Base-by-base conservation (phyloP, 257 asterid species). In the Scutellaria galericulata region DNA sequence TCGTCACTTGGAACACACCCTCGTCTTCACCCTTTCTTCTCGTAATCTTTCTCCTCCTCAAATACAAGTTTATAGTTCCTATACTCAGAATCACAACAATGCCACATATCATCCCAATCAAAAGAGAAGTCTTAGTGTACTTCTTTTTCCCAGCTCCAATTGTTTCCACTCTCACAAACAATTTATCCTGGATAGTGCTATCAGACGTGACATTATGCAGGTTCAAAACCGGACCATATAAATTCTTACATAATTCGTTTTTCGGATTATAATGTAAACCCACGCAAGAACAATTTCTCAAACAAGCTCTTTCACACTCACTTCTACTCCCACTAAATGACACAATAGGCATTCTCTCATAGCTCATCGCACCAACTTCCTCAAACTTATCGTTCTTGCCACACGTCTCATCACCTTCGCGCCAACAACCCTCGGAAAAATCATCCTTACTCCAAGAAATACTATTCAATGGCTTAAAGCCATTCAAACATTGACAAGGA, bases 391-490 rank as follows among this genome's bases (percentile, higher is more conserved):
- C 92, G 31, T 73, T 75, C 79, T 52, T 66, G 9, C 85, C 51
- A 74, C 97, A 87, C 11, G 9, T 7, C 55, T 54, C 86, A 37
- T 47, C 78, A 8, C 80, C 70, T 53, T 77, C 84, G 0, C 84
- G 84, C 75, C 51, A 74, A 77, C 97, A 91, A 66, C 95, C 97
- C 18, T 80, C 82, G 0, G 90, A 75, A 76, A 86, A 91, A 46
- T 91, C 93, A 27, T 83, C 90, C 64, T 85, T 85, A 59, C 83
- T 76, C 97, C 96, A 91, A 0, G 88, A 86, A 77, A 72, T 77
- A 18, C 57, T 31, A 37, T 85, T 71, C 44, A 61, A 59, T 3
- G 97, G 96, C 60, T 12, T 73, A 70, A 89, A 87, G 31, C 91
- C 96, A 1, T 64, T 44, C 66, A 85, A 81, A 78, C 97, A 92